A percentile compares a stretch with the other conserved stretches of the same genome.
Conservation (phyloP, 1,284 basidiomycete species). For the Marasmius oreades region DNA sequence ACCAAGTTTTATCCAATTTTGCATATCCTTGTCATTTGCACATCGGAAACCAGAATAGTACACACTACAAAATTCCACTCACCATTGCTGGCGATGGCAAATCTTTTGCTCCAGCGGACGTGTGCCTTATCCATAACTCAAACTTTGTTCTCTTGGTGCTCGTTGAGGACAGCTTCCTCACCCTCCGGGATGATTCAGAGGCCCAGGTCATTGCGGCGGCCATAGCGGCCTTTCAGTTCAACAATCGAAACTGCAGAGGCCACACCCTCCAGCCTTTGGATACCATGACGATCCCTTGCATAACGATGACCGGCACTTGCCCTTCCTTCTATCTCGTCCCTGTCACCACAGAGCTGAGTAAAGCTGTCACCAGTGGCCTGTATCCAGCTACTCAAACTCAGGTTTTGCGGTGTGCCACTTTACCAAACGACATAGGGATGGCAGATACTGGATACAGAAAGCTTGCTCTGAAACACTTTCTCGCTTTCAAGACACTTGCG, state of each 20-base stretch:
- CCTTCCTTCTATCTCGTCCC: conserved; percentile 30
- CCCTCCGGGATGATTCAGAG: conserved; percentile 16
- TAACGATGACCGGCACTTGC: conserved; percentile 26
- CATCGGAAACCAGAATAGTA: no score
- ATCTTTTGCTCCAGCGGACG: conserved; percentile 25
- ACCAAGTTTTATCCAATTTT: no score
- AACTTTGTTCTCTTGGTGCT: conserved; percentile 30
- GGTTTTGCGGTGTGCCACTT: background rate
- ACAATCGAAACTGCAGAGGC: conserved; percentile 21
- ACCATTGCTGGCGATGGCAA: conserved; percentile 24
- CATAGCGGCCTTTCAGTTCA: conserved; percentile 31
- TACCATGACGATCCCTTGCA: conserved; percentile 28
- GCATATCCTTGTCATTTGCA: no score
- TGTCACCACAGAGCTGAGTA: conserved; percentile 18
- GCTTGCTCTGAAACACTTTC: background rate
- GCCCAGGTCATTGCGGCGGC: conserved; percentile 33
- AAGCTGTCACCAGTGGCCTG: conserved; percentile 17
- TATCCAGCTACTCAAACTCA: conserved; percentile 23
- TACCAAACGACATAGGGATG: background rate
- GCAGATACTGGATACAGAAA: background rate
- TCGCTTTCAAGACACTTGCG: no score
- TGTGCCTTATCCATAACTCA: conserved; percentile 27
- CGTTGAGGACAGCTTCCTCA: conserved; percentile 25
- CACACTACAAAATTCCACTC: conserved; percentile 20
- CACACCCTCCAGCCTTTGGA: conserved; percentile 20